Evolutionary conservation across 768 basidiomycete genomes (phyloP).

Genomic region (Kondoa subrosea): DNA sequence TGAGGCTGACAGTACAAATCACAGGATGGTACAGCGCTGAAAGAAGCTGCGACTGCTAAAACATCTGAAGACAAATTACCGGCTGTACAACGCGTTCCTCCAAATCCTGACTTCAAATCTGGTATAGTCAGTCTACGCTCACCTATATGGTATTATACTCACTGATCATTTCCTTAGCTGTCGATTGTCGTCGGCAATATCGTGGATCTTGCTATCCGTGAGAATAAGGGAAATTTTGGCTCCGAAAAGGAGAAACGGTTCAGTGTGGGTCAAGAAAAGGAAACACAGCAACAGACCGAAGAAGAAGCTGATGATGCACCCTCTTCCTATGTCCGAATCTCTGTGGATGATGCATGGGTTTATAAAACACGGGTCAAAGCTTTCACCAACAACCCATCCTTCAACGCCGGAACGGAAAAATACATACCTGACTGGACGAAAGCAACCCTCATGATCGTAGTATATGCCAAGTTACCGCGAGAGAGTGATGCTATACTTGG

Average conservation of each 20-base stretch:
- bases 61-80: background rate
- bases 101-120: background rate
- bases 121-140: background rate
- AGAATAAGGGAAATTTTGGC: background rate
- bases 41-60: background rate
- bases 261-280: background rate
- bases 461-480: constrained; percentile 25
- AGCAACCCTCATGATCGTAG: constrained; percentile 48
- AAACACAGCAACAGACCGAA: background rate
- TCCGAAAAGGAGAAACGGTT: too few species aligned
- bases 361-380: constrained; percentile 34
- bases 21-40: too few species aligned
- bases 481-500: background rate
- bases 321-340: constrained; percentile 30
- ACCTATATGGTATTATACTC: background rate
- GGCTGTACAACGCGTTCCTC: background rate
- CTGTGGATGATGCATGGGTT: constrained; percentile 40
- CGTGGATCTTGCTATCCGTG: constrained; percentile 35
- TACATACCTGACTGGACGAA: constrained; percentile 48
- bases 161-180: constrained; percentile 35
- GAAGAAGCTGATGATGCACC: constrained; percentile 1
- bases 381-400: constrained; percentile 36
- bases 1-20: too few species aligned
- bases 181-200: constrained; percentile 43
- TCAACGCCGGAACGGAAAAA: constrained; percentile 46